phyloP scores from a whole-genome alignment of 306 rosid genomes.

The Malus domestica region DNA sequence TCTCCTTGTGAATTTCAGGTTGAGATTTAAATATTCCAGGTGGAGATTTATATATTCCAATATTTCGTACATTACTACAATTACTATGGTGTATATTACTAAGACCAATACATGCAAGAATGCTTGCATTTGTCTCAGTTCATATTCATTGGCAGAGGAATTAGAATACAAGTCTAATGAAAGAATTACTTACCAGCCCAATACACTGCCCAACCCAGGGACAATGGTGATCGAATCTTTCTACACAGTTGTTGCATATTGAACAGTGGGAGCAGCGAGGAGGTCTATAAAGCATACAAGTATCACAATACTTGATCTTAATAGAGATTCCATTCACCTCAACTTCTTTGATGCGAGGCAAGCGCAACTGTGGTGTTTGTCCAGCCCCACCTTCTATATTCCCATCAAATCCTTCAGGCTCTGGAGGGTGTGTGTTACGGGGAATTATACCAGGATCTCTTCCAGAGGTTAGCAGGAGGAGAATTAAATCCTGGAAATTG shows the following conservation, averaged over 20 bases:
- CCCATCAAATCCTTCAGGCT: slow-evolving; percentile 79
- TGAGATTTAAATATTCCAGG: background rate
- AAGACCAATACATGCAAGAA: background rate
- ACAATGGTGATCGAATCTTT: slow-evolving; percentile 94
- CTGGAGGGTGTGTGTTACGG: slow-evolving; percentile 92
- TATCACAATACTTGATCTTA: slow-evolving; percentile 90
- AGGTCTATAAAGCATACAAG: slow-evolving; percentile 98
- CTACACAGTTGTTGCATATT: slow-evolving; percentile 94
- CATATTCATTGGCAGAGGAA: background rate
- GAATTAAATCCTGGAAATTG: slow-evolving; percentile 59
- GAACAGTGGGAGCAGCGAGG: slow-evolving; percentile 99
- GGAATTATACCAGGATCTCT: slow-evolving; percentile 99
- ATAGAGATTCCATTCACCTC: slow-evolving; percentile 69
- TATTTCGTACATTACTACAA: background rate
- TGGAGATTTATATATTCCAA: background rate
- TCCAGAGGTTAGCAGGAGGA: slow-evolving; percentile 83
- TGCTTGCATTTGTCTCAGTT: background rate
- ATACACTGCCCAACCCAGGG: slow-evolving; percentile 99
- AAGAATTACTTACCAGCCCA: slow-evolving; percentile 67
- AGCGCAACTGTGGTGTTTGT: slow-evolving; percentile 86
- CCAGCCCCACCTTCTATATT: slow-evolving; percentile 61
- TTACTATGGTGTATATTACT: background rate
- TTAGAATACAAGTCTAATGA: background rate
- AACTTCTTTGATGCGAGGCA: slow-evolving; percentile 88
- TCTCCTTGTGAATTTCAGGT: background rate